Conservation (phyloP, 2,329 filamentous ascomycete genomes). For the Uncinocarpus reesii region DNA sequence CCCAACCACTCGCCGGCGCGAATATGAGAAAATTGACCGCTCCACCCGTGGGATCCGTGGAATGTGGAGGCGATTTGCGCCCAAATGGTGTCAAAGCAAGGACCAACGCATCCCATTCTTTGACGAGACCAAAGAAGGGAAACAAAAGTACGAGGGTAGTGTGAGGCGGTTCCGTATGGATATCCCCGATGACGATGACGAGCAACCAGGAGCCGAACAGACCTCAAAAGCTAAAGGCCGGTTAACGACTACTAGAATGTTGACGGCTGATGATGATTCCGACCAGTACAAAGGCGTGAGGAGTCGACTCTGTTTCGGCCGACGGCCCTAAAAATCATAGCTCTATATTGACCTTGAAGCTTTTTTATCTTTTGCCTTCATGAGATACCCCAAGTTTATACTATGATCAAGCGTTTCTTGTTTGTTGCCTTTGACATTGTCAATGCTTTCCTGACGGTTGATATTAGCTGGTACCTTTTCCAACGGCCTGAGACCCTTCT, state of each 20-base stretch:
- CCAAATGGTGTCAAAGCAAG: conserved; percentile 31
- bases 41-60: conserved; percentile 35
- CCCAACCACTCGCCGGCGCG: conserved; percentile 33
- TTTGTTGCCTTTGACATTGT: background rate
- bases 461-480: too few relatives aligned
- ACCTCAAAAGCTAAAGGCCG: background rate
- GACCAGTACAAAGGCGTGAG: background rate
- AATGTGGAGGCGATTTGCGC: conserved; percentile 34
- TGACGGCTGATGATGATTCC: conserved; percentile 1
- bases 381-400: conserved; percentile 9
- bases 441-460: background rate
- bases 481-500: background rate
- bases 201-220: background rate
- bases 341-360: background rate
- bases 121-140: conserved; percentile 30
- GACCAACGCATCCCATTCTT: conserved; percentile 33
- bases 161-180: conserved; percentile 39
- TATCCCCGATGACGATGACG: conserved; percentile 28
- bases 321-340: conserved; percentile 1
- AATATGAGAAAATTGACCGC: conserved; percentile 47
- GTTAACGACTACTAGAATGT: background rate
- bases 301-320: background rate
- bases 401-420: conserved; percentile 2
- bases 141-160: conserved; percentile 35
- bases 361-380: background rate